These are phyloP conservation scores for Blastobotrys niveus DNA, from an alignment of 1,139 yeast genomes.

Conservation along the genomic window DNA sequence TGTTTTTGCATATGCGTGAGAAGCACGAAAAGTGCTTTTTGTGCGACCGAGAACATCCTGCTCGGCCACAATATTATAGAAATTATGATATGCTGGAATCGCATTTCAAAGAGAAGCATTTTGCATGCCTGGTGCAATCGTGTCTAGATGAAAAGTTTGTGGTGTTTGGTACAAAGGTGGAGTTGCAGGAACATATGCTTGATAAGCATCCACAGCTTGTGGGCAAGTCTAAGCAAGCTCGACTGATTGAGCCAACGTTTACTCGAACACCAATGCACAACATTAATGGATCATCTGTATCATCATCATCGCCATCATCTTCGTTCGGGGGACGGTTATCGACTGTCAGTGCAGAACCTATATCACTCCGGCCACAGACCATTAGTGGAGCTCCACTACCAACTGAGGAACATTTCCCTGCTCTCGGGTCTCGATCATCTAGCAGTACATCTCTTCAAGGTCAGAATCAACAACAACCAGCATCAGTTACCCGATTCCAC, in stretches of 20 bases:
- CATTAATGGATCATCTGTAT: background rate
- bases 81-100: constrained; percentile 67
- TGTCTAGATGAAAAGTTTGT: constrained; percentile 89
- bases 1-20: constrained; percentile 74
- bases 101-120: constrained; percentile 73
- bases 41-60: constrained; percentile 57
- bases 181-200: constrained; percentile 81
- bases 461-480: constrained; percentile 15
- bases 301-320: background rate
- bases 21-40: constrained; percentile 85
- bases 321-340: constrained; percentile 66
- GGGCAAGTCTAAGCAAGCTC: constrained; percentile 29
- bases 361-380: background rate
- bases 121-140: constrained; percentile 68
- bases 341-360: constrained; percentile 37
- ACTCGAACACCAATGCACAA: no score
- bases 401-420: constrained; percentile 27
- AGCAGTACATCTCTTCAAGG: constrained; percentile 7
- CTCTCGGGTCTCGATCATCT: constrained; percentile 23
- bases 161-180: constrained; percentile 82
- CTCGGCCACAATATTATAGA: constrained; percentile 66
- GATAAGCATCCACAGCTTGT: constrained; percentile 66
- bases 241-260: constrained; percentile 29
- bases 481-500: constrained; percentile 22
- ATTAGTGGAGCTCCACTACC: constrained; percentile 16